Percentiles rank a stretch among this genome's conserved stretches.
Conservation (phyloP, 208 protist genomes). For the Trypanosoma cruzi region DNA sequence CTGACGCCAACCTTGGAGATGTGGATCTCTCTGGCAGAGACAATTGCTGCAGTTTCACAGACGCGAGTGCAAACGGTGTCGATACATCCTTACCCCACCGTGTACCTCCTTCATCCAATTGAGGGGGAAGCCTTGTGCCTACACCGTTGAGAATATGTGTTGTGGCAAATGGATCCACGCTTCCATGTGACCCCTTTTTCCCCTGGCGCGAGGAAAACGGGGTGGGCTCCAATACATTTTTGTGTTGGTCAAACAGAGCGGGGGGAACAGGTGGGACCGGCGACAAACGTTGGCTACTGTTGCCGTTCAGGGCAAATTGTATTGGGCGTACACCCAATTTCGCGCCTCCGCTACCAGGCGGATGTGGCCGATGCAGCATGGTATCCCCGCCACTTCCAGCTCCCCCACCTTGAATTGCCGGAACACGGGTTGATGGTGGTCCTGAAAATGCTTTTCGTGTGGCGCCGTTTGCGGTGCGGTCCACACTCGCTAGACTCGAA, state of each 20-base stretch:
- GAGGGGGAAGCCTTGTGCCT: not conserved
- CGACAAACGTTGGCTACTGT: constrained; percentile 7
- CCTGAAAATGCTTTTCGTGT: constrained; percentile 29
- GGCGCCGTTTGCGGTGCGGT: not conserved
- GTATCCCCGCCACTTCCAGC: not conserved
- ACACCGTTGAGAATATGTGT: constrained; percentile 21
- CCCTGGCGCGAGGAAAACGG: not conserved
- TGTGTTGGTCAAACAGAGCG: not conserved
- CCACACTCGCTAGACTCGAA: not conserved
- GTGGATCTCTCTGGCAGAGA: not conserved
- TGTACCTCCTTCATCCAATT: not conserved
- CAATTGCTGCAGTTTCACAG: constrained; percentile 26
- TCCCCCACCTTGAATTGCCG: not conserved
- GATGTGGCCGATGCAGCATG: constrained; percentile 9
- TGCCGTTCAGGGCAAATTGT: constrained; percentile 24
- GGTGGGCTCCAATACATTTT: not conserved
- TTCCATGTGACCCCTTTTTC: not conserved
- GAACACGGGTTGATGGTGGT: constrained; percentile 19
- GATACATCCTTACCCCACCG: not conserved
- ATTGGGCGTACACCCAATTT: constrained; percentile 8
- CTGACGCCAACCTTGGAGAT: constrained; percentile 1
- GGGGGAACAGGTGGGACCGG: constrained; percentile 12
- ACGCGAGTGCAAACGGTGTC: constrained; percentile 21
- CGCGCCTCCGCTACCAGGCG: constrained; percentile 21
- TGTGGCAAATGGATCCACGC: constrained; percentile 10